A percentile compares a stretch with the other conserved stretches of the same genome.
Evolutionary conservation across 1,284 basidiomycete species (phyloP).

Genomic region (Cryptococcus jaspeensis): DNA sequence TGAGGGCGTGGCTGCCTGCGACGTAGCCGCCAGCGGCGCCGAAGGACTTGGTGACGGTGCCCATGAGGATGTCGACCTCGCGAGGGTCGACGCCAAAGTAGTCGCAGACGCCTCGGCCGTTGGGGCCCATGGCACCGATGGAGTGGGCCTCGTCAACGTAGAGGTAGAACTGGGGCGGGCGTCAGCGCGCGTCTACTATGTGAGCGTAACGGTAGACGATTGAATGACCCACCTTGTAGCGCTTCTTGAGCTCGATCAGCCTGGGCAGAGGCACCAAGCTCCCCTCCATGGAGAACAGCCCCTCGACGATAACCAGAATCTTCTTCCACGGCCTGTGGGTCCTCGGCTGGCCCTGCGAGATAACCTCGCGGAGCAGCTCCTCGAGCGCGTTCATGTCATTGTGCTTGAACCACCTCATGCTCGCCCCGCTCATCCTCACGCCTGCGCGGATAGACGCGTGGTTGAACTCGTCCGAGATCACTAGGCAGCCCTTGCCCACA

Average conservation of each 20-base stretch:
- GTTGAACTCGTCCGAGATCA: slow-evolving; percentile 97
- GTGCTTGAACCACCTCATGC: slow-evolving; percentile 93
- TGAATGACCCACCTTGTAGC: slow-evolving; percentile 75
- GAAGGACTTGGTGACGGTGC: slow-evolving; percentile 98
- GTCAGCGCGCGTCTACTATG: not conserved
- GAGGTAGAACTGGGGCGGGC: slow-evolving; percentile 75
- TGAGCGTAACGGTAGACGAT: not conserved
- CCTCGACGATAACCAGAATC: slow-evolving; percentile 92
- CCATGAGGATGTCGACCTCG: slow-evolving; percentile 92
- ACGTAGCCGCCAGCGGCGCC: slow-evolving; percentile 97
- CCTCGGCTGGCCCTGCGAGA: slow-evolving; percentile 95
- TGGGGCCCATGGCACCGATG: slow-evolving; percentile 89
- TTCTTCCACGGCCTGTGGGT: slow-evolving; percentile 99
- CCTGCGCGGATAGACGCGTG: slow-evolving; percentile 95
- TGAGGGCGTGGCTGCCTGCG: slow-evolving; percentile 73
- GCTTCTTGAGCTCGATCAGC: slow-evolving; percentile 84
- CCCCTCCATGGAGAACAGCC: slow-evolving; percentile 98
- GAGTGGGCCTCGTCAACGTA: slow-evolving; percentile 98
- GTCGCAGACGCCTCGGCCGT: slow-evolving; percentile 91
- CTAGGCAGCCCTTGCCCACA: slow-evolving; percentile 84
- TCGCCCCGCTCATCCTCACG: slow-evolving; percentile 82
- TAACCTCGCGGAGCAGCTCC: slow-evolving; percentile 78
- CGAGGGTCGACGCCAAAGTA: slow-evolving; percentile 87
- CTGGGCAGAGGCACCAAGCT: slow-evolving; percentile 81
- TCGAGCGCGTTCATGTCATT: slow-evolving; percentile 89